These are phyloP conservation scores for Cercospora nicotianae DNA, from an alignment of 2,329 filamentous ascomycete species.

Conservation along the genomic window DNA sequence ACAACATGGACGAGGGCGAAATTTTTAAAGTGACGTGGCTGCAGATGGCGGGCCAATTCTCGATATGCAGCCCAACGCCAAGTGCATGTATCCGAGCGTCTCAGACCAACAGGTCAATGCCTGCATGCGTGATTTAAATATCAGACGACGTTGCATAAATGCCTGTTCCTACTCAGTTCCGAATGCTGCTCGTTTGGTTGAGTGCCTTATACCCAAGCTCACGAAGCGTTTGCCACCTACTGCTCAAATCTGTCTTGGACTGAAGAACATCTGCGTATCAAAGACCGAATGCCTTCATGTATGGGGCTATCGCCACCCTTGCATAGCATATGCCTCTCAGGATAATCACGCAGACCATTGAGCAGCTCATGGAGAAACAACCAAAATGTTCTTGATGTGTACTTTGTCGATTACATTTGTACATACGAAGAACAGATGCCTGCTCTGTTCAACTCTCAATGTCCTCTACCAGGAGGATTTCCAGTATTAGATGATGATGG, in stretches of 20 bases:
- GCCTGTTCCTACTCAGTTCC: not conserved
- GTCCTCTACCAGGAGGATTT: not conserved
- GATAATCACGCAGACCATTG: not conserved
- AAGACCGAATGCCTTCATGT: not conserved
- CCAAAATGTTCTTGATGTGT: not conserved
- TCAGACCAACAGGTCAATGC: slow-evolving; percentile 2
- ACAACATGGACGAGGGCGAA: not conserved
- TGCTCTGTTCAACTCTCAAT: not conserved
- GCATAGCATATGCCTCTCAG: not conserved
- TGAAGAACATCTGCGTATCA: not conserved
- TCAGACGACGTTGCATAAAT: not conserved
- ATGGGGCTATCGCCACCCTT: not conserved
- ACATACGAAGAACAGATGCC: not conserved
- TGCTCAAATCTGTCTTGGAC: not conserved
- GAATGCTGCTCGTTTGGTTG: not conserved
- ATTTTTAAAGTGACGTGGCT: not conserved
- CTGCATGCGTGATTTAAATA: slow-evolving; percentile 2
- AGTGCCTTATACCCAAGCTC: not conserved
- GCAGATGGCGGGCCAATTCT: not conserved
- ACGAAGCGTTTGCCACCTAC: not conserved
- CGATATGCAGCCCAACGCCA: not conserved
- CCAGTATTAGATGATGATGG: not conserved
- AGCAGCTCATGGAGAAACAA: not conserved
- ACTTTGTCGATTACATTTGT: not conserved
- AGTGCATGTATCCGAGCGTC: not conserved